These are phyloP conservation scores for Escovopsis sp. DNA, from an alignment of 2,329 filamentous ascomycete genomes.

Conservation along the genomic window DNA sequence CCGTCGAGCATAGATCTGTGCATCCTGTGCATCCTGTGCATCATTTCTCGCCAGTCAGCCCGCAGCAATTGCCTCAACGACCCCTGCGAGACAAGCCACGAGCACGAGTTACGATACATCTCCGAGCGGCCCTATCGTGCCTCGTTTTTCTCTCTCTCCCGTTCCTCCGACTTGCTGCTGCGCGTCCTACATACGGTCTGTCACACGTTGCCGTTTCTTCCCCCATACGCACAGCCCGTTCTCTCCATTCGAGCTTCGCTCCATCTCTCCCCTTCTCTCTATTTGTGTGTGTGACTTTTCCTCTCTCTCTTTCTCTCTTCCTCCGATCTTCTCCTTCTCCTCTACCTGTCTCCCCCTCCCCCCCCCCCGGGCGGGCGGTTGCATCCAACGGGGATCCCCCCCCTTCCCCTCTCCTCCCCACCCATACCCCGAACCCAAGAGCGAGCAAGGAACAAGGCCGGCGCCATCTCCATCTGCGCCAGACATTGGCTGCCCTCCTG, in stretches of 20 bases:
- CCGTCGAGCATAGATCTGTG: no score
- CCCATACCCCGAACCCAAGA: constrained; percentile 1
- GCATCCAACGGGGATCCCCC: background rate
- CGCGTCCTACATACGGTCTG: background rate
- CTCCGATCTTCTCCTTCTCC: no score
- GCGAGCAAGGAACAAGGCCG: background rate
- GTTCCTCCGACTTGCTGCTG: background rate
- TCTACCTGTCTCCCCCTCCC: background rate
- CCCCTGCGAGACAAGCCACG: background rate
- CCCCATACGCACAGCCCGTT: no score
- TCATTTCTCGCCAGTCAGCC: background rate
- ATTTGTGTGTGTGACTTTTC: no score
- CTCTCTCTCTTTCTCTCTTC: no score
- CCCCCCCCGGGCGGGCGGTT: background rate
- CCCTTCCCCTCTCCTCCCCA: background rate
- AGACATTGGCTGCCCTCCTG: constrained; percentile 2
- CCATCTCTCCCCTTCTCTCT: no score
- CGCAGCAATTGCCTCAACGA: background rate
- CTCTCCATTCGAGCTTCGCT: no score
- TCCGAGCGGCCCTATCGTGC: background rate
- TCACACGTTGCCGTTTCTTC: background rate
- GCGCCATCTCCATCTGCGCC: background rate
- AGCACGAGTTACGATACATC: no score
- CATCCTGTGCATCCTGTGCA: background rate
- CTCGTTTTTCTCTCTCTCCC: background rate